Evolutionary conservation across 1,284 basidiomycete species (phyloP), one percentile per base, ranked within the genome.

Genomic region (Testicularia cyperi): DNA sequence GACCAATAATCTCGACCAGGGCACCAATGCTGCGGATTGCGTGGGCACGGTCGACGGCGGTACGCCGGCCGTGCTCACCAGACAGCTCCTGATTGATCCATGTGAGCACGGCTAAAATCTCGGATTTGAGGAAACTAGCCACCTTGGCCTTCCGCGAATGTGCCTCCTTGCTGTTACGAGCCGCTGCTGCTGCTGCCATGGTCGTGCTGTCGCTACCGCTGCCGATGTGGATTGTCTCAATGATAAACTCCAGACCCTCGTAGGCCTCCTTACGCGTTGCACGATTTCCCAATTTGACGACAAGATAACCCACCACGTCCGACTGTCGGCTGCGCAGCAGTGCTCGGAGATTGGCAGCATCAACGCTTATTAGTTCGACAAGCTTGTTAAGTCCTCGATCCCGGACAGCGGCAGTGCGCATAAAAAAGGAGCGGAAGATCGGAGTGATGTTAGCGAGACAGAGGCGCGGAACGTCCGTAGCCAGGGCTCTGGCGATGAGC

Each of bases 1-100:
- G 51, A 0, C 89, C 92, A 36, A 95, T 84, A 18, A 84, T 81
- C 18, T 79, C 75, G 15, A 91, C 83, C 25, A 98, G 81, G 2
- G 81, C 82, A 5, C 88, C 90, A 19, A 96, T 79, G 57, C 90
- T 88, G 29, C 88, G 83, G 33, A 68, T 37, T 1, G 68, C 61
- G 37, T 62, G 60, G n/a, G 55, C 68, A 15, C 56, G 60, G 14
- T 69, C 68, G 7, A 64, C 47, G 6, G 57, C 48, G 4, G 62
- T 49, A 7, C 63, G 38, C 46, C 68, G 60, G 12, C 74, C 74
- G 22, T 75, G 67, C 25, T 57, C 66, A 18, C 65, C 60, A 6
- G 58, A 53, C 8, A 75, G 55, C 44, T 75, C 72, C 19, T 73
- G 68, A 33, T 72, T 73, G 46, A 72, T 47, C 70, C 70, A 74